These are phyloP conservation scores for Lavandula angustifolia DNA, from an alignment of 257 asterid species.

Conservation along the genomic window DNA sequence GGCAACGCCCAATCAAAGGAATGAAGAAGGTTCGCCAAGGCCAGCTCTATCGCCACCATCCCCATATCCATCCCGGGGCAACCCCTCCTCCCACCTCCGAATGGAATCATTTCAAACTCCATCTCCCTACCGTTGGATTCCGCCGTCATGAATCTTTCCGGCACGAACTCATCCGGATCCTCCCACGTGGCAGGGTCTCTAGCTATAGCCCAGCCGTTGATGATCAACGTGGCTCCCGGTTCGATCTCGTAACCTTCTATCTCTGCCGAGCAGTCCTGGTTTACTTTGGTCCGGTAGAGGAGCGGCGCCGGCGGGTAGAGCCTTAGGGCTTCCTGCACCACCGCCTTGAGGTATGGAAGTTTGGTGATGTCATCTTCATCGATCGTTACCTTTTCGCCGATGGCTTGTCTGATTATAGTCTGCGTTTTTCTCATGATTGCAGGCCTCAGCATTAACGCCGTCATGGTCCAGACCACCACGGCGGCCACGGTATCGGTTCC, in stretches of 20 bases:
- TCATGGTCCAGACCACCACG: conserved; percentile 42
- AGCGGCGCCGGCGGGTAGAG: conserved; percentile 52
- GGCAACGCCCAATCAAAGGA: conserved; percentile 29
- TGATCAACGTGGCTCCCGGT: conserved; percentile 32
- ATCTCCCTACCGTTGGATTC: too few relatives aligned
- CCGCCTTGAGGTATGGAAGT: conserved; percentile 43
- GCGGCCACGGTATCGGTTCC: conserved; percentile 48
- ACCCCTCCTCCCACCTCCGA: conserved; percentile 42
- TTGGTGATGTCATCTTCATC: conserved; percentile 36
- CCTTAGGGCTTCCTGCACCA: conserved; percentile 41
- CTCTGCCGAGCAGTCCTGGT: background rate
- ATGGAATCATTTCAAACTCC: conserved; percentile 33
- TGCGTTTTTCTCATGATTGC: conserved; percentile 35
- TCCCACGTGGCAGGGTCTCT: conserved; percentile 42
- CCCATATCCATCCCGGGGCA: conserved; percentile 45
- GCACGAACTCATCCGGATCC: conserved; percentile 37
- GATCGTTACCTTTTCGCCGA: conserved; percentile 18
- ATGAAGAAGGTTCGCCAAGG: conserved; percentile 38
- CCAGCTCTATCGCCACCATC: conserved; percentile 28
- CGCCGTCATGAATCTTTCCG: conserved; percentile 32
- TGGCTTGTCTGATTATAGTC: conserved; percentile 23
- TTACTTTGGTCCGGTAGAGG: conserved; percentile 31
- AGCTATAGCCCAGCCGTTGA: conserved; percentile 44
- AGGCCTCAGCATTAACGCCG: conserved; percentile 39
- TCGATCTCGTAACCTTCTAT: conserved; percentile 29